A percentile compares a stretch with the other conserved stretches of the same genome.
Conservation (phyloP, 176 grass and related monocot species). For the Neostapfia colusana region DNA sequence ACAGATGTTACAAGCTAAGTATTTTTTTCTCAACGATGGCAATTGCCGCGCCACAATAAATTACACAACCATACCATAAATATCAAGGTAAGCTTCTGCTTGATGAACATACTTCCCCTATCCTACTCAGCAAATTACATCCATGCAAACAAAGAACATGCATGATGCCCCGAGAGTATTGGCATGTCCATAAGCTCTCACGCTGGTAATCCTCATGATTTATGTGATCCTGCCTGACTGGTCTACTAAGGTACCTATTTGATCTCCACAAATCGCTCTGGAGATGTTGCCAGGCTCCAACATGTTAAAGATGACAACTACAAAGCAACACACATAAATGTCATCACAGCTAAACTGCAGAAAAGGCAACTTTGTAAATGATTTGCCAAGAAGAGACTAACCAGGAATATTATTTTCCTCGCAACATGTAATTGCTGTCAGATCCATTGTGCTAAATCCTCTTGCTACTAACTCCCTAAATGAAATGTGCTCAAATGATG, state of each 20-base stretch:
- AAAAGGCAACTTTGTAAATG: neutral
- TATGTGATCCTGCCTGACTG: slow-evolving; percentile 77
- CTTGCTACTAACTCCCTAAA: slow-evolving; percentile 78
- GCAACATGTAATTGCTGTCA: slow-evolving; percentile 90
- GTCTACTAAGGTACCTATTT: slow-evolving; percentile 84
- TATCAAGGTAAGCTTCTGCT: slow-evolving; percentile 22
- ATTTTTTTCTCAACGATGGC: neutral
- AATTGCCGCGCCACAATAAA: slow-evolving; percentile 34
- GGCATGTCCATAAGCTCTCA: slow-evolving; percentile 19
- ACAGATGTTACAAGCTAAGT: slow-evolving; percentile 28
- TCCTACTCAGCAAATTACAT: neutral
- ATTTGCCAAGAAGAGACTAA: slow-evolving; percentile 33
- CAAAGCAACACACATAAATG: slow-evolving; percentile 36
- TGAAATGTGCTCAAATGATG: slow-evolving; percentile 81
- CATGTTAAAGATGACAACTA: slow-evolving; percentile 96
- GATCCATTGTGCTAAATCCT: slow-evolving; percentile 78
- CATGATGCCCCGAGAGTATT: slow-evolving; percentile 8
- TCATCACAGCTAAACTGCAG: slow-evolving; percentile 9
- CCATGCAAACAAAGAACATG: slow-evolving; percentile 24
- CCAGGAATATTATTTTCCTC: slow-evolving; percentile 98
- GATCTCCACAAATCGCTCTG: slow-evolving; percentile 79
- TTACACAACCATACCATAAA: slow-evolving; percentile 27
- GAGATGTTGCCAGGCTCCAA: slow-evolving; percentile 83
- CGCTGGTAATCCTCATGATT: slow-evolving; percentile 10
- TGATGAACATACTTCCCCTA: slow-evolving; percentile 7